Evolutionary conservation across 768 basidiomycete genomes (phyloP), one percentile per base, ranked within the genome.

Genomic region (Crassisporium funariophilum): DNA sequence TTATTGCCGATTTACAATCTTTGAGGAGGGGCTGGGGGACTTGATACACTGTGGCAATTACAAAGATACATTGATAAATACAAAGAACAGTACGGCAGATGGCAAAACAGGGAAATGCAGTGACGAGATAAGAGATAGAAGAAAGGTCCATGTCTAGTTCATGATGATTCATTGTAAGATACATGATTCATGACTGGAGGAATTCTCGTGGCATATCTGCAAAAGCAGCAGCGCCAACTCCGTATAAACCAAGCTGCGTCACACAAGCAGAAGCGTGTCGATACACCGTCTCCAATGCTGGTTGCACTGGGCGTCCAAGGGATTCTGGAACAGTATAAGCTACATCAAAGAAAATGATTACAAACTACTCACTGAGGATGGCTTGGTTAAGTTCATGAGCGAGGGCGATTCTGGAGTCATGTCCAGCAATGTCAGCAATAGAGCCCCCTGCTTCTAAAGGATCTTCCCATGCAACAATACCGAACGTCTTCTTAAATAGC

Each of bases 1-100:
- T 64, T 94, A 42, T 62, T 91, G 49, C 89, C 91, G 12, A 81
- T 94, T 55, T 88, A 93, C 72, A 94, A 94, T 68, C 72, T 94
- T 58, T 93, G 68, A 75, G 55, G 46, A 42, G 29, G 38, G 44
- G 29, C 36, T 40, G 33, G 1, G 23, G 41, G 21, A 47, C 49
- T 41, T 24, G 42, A 46, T 54, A 44, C 40, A 57, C 44, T 39
- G 34, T 35, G 25, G 34, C 39, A 24, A 41, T 11, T 49, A 54
- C 46, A 59, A 37, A 31, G 36, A 45, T 38, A 40, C 25, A 43
- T 51, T 48, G 41, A 37, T 40, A 44, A 23, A 36, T 35, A 41
- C 39, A 46, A 27, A 44, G 34, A 52, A 49, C 37, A 41, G 35
- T 33, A 29, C 38, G 41, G 33, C 46, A 39, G 16, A 46, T 20